Evolutionary conservation across 1,284 basidiomycete species (phyloP), one percentile per base, ranked within the genome.

Genomic region (Schizophyllum amplum): DNA sequence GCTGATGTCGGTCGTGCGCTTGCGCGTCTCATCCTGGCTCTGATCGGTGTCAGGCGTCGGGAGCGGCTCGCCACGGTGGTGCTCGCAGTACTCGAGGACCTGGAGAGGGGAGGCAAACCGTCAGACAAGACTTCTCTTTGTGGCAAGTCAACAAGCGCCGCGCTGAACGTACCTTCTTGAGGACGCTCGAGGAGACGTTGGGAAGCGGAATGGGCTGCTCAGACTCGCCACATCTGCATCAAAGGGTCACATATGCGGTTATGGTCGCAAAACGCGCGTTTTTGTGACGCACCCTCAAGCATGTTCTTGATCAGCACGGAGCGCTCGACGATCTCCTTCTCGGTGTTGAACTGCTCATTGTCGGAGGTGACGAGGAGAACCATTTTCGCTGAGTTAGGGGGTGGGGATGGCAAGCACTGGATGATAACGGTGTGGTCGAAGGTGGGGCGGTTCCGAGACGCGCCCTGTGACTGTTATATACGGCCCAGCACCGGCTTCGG

Each of bases 31-130:
- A 63, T 97, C 94, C 65, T 89, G 87, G 59, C 73, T 82, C 63
- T 83, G 80, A 65, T 94, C 90, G 58, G 88, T 81, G 63, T 94
- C 92, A 17, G 87, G 77, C 24, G 88, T 79, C n/a, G 96, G 95
- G 51, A 98, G 83, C 24, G 95, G 94, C 73, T 99, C 97, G 67
- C 89, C 87, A 64, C 93, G 90, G 77, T 99, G 97, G 75, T 99
- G 94, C 67, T 98, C 94, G 81, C 97, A 99, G 82, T 98, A 99
- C 71, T 99, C 97, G 52, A 99, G 82, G 57, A 99, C 94, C 93
- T 96, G 65, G 6, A 53, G 55, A 47, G 61, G 59, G 46, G 33
- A 42, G 33, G 17, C 17, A 13, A 42, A 17, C 33, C 20, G 50
- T 55, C 50, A 55, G 59, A 46, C 33, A 42, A 17, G 17, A 9